These are phyloP conservation scores for Gossypium stocksii DNA, from an alignment of 345 rosid genomes.

Conservation along the genomic window DNA sequence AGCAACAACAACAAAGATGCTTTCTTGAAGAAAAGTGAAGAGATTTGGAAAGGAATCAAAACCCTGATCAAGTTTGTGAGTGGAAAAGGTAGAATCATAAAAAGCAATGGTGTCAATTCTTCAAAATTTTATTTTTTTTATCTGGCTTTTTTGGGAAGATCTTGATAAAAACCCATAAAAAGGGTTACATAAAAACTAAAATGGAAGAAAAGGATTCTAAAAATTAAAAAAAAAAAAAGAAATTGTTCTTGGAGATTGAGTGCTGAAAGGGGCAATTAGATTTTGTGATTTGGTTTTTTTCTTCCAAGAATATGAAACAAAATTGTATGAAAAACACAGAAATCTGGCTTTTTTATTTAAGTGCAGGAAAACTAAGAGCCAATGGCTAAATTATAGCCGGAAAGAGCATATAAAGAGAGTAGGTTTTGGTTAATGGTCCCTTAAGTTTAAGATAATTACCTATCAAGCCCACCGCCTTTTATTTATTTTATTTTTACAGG, in stretches of 20 bases:
- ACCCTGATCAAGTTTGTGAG: slow-evolving; percentile 26
- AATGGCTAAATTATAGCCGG: neutral
- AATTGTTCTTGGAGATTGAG: neutral
- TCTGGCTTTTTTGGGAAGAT: neutral
- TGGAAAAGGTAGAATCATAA: slow-evolving; percentile 29
- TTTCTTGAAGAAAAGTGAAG: slow-evolving; percentile 13
- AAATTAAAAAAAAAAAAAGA: neutral
- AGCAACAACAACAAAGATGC: slow-evolving; percentile 25
- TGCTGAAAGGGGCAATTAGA: neutral
- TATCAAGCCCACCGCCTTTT: neutral
- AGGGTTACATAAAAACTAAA: neutral
- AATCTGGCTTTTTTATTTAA: neutral
- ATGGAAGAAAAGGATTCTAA: neutral
- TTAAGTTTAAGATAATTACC: neutral
- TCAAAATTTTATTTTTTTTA: neutral
- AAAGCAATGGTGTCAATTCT: slow-evolving; percentile 25
- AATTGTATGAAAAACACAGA: neutral
- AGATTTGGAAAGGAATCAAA: slow-evolving; percentile 35
- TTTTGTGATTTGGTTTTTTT: neutral
- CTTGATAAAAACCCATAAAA: neutral
- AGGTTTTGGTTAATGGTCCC: neutral
- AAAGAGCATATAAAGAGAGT: neutral
- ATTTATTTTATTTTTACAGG: neutral
- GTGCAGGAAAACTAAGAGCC: slow-evolving; percentile 2
- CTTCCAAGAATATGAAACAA: neutral